phyloP scores from a whole-genome alignment of 2,329 filamentous ascomycete species.

The Sarocladium strictum region DNA sequence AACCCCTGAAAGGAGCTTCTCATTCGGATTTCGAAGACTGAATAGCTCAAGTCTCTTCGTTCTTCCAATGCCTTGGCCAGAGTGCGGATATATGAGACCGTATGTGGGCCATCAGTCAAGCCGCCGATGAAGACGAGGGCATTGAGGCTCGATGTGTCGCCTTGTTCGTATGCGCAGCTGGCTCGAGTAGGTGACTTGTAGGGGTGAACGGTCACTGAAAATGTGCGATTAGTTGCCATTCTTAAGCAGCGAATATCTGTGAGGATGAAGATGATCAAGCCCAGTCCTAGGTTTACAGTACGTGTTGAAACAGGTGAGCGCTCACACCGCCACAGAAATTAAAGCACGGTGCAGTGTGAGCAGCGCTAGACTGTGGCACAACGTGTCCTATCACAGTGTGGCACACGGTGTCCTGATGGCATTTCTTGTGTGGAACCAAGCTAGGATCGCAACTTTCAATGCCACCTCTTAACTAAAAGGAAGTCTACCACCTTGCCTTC shows the following conservation, averaged over 20 bases:
- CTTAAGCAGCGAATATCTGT: neutral
- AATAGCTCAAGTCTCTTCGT: conserved; percentile 35
- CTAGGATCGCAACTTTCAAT: neutral
- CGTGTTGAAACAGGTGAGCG: no score
- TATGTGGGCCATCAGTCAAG: conserved; percentile 63
- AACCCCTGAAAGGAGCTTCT: conserved; percentile 48
- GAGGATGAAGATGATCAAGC: no score
- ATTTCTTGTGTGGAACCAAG: neutral
- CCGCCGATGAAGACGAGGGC: conserved; percentile 66
- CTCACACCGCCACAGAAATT: neutral
- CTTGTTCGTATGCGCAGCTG: conserved; percentile 42
- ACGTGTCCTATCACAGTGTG: neutral
- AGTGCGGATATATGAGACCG: conserved; percentile 49
- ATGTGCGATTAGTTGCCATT: conserved; percentile 24
- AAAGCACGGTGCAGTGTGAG: neutral
- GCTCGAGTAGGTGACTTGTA: conserved; percentile 34
- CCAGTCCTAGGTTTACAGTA: no score
- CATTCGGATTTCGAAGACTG: conserved; percentile 51
- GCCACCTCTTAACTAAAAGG: neutral
- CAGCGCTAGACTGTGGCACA: neutral
- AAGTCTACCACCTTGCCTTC: no score
- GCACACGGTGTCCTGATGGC: neutral
- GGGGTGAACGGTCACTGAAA: conserved; percentile 39
- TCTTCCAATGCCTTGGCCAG: conserved; percentile 39
- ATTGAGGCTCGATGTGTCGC: conserved; percentile 38